Evolutionary conservation across 2,329 filamentous ascomycete genomes (phyloP).

Genomic region (Curvularia sp.): DNA sequence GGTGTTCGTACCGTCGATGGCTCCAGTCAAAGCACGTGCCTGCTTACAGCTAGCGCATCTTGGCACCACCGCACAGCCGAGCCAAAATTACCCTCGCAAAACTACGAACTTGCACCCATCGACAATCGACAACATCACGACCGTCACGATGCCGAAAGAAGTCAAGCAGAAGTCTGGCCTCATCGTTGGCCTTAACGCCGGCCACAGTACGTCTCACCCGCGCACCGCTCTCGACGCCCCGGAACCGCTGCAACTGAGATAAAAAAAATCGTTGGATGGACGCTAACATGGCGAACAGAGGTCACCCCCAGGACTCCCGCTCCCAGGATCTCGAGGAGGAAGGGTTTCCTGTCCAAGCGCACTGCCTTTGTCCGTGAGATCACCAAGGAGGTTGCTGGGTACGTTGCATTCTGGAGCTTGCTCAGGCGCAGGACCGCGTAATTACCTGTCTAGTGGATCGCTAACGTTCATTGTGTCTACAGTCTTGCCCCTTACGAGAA

Average conservation of each 20-base stretch:
- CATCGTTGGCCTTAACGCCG: slow-evolving; percentile 68
- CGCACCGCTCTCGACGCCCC: slow-evolving; percentile 21
- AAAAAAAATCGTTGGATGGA: slow-evolving; percentile 22
- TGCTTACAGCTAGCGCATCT: slow-evolving; percentile 29
- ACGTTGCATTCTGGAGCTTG: slow-evolving; percentile 53
- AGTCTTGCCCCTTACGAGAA: slow-evolving; percentile 72
- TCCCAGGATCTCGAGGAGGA: slow-evolving; percentile 69
- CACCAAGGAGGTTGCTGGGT: slow-evolving; percentile 98
- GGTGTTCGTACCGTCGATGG: background rate
- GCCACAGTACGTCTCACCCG: slow-evolving; percentile 65
- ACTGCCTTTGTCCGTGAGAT: slow-evolving; percentile 97
- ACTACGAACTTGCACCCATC: slow-evolving; percentile 22
- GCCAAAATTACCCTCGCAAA: slow-evolving; percentile 28
- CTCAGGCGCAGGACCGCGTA: background rate
- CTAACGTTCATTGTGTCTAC: slow-evolving; percentile 18
- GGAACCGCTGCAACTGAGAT: slow-evolving; percentile 13
- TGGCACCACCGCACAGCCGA: slow-evolving; percentile 30
- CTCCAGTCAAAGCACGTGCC: slow-evolving; percentile 17
- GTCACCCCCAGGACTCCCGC: slow-evolving; percentile 60
- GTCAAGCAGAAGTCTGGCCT: slow-evolving; percentile 62
- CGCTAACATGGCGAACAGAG: slow-evolving; percentile 49
- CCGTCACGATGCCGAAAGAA: slow-evolving; percentile 60
- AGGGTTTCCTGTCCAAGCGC: slow-evolving; percentile 96
- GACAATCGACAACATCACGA: slow-evolving; percentile 45
- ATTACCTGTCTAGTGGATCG: slow-evolving; percentile 1